These are phyloP conservation scores for Mimosa bimucronata DNA, from an alignment of 306 rosid genomes.

Conservation along the genomic window DNA sequence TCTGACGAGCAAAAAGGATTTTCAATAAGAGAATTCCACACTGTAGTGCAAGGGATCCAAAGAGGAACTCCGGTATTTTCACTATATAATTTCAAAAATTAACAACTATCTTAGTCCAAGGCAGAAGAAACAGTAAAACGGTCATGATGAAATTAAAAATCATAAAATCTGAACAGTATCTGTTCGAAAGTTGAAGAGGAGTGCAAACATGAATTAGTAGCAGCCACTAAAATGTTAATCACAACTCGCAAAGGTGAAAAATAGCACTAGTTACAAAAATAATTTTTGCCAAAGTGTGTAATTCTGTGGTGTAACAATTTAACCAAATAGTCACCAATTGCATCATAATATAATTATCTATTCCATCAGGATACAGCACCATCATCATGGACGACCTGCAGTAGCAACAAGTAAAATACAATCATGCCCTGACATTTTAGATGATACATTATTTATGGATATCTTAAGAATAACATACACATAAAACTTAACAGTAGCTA, in stretches of 20 bases:
- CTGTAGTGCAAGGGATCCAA: conserved; percentile 16
- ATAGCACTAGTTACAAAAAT: neutral
- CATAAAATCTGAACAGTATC: neutral
- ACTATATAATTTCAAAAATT: neutral
- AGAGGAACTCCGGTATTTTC: neutral
- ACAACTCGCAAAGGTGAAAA: conserved; percentile 5
- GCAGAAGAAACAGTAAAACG: neutral
- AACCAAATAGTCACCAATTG: conserved; percentile 20
- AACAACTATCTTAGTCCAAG: neutral
- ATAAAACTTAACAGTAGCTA: neutral
- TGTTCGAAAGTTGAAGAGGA: neutral
- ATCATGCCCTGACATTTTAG: conserved; percentile 10
- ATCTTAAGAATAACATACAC: neutral
- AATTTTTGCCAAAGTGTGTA: conserved; percentile 15
- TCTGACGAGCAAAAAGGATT: neutral
- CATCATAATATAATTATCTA: conserved; percentile 32
- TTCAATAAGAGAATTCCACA: neutral
- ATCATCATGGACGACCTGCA: conserved; percentile 94
- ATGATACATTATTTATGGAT: conserved; percentile 1
- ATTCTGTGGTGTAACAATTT: conserved; percentile 7
- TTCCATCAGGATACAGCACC: conserved; percentile 85
- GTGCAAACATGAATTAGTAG: neutral
- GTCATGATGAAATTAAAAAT: conserved; percentile 4
- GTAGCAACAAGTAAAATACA: conserved; percentile 38
- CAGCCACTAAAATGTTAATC: neutral